Evolutionary conservation across 177 flowering plant species (phyloP).

Genomic region (Tripterygium wilfordii): DNA sequence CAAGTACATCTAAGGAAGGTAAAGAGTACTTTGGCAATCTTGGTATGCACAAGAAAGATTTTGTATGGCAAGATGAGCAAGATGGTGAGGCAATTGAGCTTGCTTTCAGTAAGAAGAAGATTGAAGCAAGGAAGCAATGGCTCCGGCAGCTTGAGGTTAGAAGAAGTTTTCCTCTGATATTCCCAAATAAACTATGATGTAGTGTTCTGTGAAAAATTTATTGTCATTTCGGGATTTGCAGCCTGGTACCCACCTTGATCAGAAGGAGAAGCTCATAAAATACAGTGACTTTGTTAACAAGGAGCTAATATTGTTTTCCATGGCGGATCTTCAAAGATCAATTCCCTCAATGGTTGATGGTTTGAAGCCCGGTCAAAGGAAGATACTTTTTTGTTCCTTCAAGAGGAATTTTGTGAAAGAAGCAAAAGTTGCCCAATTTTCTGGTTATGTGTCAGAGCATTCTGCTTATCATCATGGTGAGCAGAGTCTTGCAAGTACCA

Average conservation of each 20-base stretch:
- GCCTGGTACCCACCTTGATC: constrained; percentile 88
- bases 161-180: too few relatives aligned
- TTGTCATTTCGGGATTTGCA: constrained; percentile 22
- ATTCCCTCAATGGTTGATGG: constrained; percentile 98
- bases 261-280: constrained; percentile 51
- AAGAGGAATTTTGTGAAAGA: constrained; percentile 75
- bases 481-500: constrained; percentile 77
- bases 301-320: constrained; percentile 86
- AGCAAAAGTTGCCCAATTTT: constrained; percentile 78
- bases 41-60: constrained; percentile 71
- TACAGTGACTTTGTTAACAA: constrained; percentile 93
- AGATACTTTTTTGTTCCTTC: constrained; percentile 81
- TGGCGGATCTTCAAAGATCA: constrained; percentile 90
- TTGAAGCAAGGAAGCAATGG: constrained; percentile 93
- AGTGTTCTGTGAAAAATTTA: too few relatives aligned
- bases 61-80: constrained; percentile 66
- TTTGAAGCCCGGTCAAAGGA: constrained; percentile 96
- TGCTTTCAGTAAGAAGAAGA: constrained; percentile 95
- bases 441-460: constrained; percentile 86
- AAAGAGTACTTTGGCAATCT: constrained; percentile 69
- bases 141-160: constrained; percentile 85
- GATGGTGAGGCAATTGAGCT: constrained; percentile 94
- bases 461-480: constrained; percentile 99
- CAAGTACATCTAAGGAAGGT: constrained; percentile 81
- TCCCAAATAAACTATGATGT: too few relatives aligned